These are phyloP conservation scores for Orobanche coerulescens DNA, from an alignment of 257 asterid species.

Conservation along the genomic window DNA sequence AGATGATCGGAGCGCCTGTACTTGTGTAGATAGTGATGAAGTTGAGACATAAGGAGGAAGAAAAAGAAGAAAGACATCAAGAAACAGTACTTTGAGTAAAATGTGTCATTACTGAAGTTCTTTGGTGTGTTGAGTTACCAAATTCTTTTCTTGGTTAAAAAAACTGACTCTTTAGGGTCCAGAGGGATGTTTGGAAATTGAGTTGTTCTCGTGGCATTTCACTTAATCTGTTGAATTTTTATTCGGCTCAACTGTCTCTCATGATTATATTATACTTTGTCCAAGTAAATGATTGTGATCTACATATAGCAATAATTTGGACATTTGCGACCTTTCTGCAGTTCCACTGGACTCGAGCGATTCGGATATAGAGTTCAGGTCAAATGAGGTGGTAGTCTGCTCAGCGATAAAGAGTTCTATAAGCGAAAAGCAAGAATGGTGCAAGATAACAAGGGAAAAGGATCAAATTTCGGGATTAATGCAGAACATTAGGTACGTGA, in stretches of 20 bases:
- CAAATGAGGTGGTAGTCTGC: conserved; percentile 42
- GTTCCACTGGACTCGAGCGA: conserved; percentile 52
- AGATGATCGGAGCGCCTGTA: background rate
- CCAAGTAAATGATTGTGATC: background rate
- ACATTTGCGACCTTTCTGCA: conserved; percentile 29
- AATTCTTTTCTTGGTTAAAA: background rate
- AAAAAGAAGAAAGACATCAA: background rate
- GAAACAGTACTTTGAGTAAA: background rate
- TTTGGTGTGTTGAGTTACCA: background rate
- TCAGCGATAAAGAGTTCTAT: conserved; percentile 41
- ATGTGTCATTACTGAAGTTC: background rate
- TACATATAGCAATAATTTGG: conserved; percentile 9
- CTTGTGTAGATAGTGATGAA: background rate
- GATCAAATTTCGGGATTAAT: conserved; percentile 61
- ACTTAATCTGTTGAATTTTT: background rate
- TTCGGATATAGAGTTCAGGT: conserved; percentile 62
- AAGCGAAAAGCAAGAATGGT: conserved; percentile 62
- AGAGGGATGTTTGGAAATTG: background rate
- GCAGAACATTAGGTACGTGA: conserved; percentile 51
- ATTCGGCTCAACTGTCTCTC: background rate
- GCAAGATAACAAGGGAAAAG: conserved; percentile 71
- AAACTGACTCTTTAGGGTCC: background rate
- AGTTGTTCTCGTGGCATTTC: conserved; percentile 3
- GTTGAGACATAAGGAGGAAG: conserved; percentile 6
- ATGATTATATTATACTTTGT: background rate